A percentile compares a stretch with the other conserved stretches of the same genome.
phyloP scores from a whole-genome alignment of 129 eudicot genomes.

The Lactuca sativa region DNA sequence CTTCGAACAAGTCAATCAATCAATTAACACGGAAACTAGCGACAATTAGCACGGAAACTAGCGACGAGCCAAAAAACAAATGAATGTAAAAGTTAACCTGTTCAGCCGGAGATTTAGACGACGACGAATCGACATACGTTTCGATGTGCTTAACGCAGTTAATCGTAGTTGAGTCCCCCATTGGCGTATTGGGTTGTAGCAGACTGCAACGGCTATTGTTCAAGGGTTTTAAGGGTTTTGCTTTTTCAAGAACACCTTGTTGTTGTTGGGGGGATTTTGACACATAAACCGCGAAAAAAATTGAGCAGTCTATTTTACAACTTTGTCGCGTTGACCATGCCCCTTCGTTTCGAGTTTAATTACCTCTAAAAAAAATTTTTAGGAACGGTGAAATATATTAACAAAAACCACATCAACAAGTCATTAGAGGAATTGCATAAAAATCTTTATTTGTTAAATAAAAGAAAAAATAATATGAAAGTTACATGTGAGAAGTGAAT shows the following conservation, averaged over 20 bases:
- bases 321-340: too few relatives aligned
- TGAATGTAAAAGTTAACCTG: constrained; percentile 50
- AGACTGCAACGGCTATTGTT: constrained; percentile 3
- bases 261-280: constrained; percentile 8
- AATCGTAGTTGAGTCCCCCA: constrained; percentile 37
- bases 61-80: neutral
- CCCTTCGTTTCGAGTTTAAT: too few relatives aligned
- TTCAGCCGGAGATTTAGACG: constrained; percentile 50
- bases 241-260: neutral
- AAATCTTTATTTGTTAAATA: too few relatives aligned
- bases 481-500: too few relatives aligned
- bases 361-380: too few relatives aligned
- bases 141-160: constrained; percentile 58
- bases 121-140: constrained; percentile 60
- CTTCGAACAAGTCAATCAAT: neutral
- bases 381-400: too few relatives aligned
- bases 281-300: constrained; percentile 15
- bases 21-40: neutral
- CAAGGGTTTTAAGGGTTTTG: constrained; percentile 45
- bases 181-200: neutral
- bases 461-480: too few relatives aligned
- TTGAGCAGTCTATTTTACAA: neutral
- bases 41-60: neutral
- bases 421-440: too few relatives aligned
- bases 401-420: too few relatives aligned